A percentile compares a stretch with the other conserved stretches of the same genome.
These are phyloP conservation scores for Salicornia ramosissima DNA, from an alignment of 148 eudicot species.

Conservation along the genomic window DNA sequence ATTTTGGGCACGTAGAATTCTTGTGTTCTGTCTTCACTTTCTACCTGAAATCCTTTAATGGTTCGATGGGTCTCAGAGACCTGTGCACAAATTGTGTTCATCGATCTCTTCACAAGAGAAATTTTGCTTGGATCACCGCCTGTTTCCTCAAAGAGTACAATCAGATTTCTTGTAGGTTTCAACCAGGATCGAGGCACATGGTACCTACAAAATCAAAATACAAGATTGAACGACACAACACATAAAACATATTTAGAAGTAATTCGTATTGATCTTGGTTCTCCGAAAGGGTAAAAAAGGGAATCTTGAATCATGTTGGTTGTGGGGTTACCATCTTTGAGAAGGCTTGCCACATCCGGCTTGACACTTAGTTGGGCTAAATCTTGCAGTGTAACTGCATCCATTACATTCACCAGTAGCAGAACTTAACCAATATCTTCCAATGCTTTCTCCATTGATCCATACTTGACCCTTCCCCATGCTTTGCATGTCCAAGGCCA, in stretches of 20 bases:
- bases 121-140: conserved; percentile 81
- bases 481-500: conserved; percentile 85
- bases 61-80: conserved; percentile 69
- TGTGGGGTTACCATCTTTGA: conserved; percentile 67
- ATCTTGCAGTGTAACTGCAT: conserved; percentile 66
- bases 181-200: conserved; percentile 95
- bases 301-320: background rate
- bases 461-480: conserved; percentile 99
- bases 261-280: background rate
- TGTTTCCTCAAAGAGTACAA: conserved; percentile 85
- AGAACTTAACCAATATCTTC: conserved; percentile 77
- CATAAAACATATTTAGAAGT: too few species aligned
- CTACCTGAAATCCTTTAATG: conserved; percentile 58
- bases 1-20: conserved; percentile 56
- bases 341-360: conserved; percentile 84
- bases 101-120: conserved; percentile 58
- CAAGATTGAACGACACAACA: background rate
- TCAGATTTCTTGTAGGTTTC: conserved; percentile 62
- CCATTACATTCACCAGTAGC: conserved; percentile 66
- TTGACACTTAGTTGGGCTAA: conserved; percentile 73
- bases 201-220: conserved; percentile 35
- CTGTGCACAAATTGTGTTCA: conserved; percentile 58
- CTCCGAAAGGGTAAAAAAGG: background rate
- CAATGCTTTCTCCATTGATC: conserved; percentile 91
- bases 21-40: conserved; percentile 41